Evolutionary conservation across 495 filamentous ascomycete genomes (phyloP).

Genomic region (Hyaloscypha bicolor): DNA sequence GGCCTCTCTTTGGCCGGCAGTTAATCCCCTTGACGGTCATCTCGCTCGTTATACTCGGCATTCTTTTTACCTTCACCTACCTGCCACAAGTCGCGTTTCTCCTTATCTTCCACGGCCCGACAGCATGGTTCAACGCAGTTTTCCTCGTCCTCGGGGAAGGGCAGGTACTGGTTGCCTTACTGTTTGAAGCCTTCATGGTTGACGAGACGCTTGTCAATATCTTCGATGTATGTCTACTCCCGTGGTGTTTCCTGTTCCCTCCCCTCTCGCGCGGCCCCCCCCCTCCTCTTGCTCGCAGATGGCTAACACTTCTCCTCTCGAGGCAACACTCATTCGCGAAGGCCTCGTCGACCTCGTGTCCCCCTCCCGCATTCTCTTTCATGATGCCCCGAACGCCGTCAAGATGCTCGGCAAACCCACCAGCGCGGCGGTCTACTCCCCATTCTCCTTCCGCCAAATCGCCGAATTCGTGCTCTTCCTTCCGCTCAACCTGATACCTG

Average conservation of each 20-base stretch:
- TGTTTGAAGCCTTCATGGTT: constrained; percentile 80
- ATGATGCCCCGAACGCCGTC: constrained; percentile 59
- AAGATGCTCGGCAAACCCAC: constrained; percentile 76
- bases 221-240: constrained; percentile 71
- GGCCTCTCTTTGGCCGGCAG: constrained; percentile 68
- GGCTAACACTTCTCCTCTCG: constrained; percentile 7
- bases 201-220: constrained; percentile 86
- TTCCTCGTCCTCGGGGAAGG: constrained; percentile 83
- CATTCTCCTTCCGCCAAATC: constrained; percentile 75
- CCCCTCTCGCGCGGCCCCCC: background rate
- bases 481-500: constrained; percentile 87
- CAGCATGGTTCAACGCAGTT: constrained; percentile 74
- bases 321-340: constrained; percentile 48
- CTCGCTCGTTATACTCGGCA: constrained; percentile 68
- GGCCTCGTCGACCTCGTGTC: constrained; percentile 60
- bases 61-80: constrained; percentile 86
- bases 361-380: constrained; percentile 70
- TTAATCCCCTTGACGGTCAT: constrained; percentile 71
- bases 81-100: constrained; percentile 82
- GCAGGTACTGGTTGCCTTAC: constrained; percentile 72
- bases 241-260: background rate
- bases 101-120: constrained; percentile 81
- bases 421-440: constrained; percentile 65
- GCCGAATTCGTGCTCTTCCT: constrained; percentile 75
- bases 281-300: background rate